phyloP scores from a whole-genome alignment of 495 filamentous ascomycete species.

The Daldinia childiae region DNA sequence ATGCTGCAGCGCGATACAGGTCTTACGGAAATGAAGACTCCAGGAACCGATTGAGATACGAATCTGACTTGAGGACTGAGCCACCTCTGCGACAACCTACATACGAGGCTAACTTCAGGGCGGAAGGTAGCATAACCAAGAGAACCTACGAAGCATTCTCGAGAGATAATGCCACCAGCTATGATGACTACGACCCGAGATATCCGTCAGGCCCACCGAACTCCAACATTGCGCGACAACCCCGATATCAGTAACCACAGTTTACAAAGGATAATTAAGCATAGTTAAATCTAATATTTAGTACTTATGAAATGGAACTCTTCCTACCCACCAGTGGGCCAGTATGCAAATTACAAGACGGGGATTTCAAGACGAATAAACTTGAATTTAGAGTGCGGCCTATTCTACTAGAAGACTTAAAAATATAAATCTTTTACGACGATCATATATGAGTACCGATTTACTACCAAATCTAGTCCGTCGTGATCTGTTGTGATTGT shows the following conservation, averaged over 20 bases:
- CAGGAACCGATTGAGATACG: not conserved
- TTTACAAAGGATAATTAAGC: not conserved
- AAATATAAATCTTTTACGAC: not conserved
- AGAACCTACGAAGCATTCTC: conserved; percentile 1
- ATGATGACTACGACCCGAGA: conserved; percentile 34
- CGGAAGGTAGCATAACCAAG: not conserved
- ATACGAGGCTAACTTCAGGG: not conserved
- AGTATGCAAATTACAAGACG: not conserved
- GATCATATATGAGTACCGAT: not conserved
- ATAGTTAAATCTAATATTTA: not conserved
- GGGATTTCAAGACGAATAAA: not conserved
- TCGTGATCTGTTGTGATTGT: not conserved
- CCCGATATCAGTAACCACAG: conserved; percentile 9
- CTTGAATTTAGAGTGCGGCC: not conserved
- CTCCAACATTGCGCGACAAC: conserved; percentile 7
- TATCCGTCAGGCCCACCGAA: conserved; percentile 16
- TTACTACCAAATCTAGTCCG: not conserved
- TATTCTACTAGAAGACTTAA: not conserved
- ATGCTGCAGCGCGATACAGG: conserved; percentile 5
- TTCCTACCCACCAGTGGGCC: not conserved
- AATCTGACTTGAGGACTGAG: conserved; percentile 3
- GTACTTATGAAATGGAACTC: not conserved
- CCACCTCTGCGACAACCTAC: conserved; percentile 9
- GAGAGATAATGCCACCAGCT: not conserved
- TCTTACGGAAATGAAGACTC: conserved; percentile 1